A percentile compares a stretch with the other conserved stretches of the same genome.
phyloP scores from a whole-genome alignment of 2,329 filamentous ascomycete genomes.

The Penicillium polonicum region DNA sequence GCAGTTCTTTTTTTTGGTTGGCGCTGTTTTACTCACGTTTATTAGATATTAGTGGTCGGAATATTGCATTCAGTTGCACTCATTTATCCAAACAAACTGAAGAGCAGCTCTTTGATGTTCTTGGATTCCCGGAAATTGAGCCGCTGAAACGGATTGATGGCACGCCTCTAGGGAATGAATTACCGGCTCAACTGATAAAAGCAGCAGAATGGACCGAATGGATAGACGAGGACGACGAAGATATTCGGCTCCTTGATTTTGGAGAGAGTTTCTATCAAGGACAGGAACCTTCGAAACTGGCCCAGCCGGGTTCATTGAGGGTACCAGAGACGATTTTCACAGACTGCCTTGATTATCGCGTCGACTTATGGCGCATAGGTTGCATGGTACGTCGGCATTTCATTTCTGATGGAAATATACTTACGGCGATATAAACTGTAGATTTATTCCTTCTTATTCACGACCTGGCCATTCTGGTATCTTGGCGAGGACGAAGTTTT shows the following conservation, averaged over 20 bases:
- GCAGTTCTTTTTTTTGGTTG: background rate
- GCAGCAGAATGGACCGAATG: conserved; percentile 24
- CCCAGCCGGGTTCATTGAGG: conserved; percentile 26
- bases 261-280: conserved; percentile 25
- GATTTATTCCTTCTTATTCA: conserved; percentile 27
- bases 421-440: conserved; percentile 10
- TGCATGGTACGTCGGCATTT: conserved; percentile 23
- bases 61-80: conserved; percentile 28
- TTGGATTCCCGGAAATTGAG: conserved; percentile 23
- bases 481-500: conserved; percentile 18
- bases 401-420: background rate
- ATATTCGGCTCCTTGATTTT: conserved; percentile 26
- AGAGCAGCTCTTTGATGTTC: conserved; percentile 19
- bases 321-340: conserved; percentile 35
- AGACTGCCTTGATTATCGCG: conserved; percentile 29
- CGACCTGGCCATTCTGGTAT: conserved; percentile 20
- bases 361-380: conserved; percentile 35
- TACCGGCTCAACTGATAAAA: conserved; percentile 28
- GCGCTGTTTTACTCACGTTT: conserved; percentile 11
- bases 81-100: conserved; percentile 14
- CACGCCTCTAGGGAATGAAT: conserved; percentile 18
- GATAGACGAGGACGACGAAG: conserved; percentile 30
- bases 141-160: conserved; percentile 21
- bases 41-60: conserved; percentile 30
- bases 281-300: conserved; percentile 22